Base-by-base conservation (phyloP, 331 rosid species). In the Pyracantha coccinea region DNA sequence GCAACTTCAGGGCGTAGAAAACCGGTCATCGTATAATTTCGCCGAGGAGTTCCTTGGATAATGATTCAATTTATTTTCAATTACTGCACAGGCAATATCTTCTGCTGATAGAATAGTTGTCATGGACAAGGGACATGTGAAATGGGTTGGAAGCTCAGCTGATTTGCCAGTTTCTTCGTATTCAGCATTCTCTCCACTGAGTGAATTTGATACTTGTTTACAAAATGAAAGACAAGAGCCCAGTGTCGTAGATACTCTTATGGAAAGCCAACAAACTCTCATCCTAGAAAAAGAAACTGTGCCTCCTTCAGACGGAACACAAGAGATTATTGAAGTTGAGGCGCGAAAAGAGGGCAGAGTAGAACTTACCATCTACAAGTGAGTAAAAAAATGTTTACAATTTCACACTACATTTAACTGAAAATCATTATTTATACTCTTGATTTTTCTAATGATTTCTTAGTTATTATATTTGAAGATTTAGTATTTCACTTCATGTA, bases 321-420 rank as follows among this genome's bases (percentile, higher is more conserved):
- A 88, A 62, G 91, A 86, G 79, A 80, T 85, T 64, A 70, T 83
- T 78, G 92, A 90, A 86, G 89, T 69, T 83, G 98, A 94, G 88
- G 77, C 29, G 15, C 93, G 98, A 82, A 94, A 87, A 82, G 93
- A 87, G 80, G 98, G 98, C 54, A 88, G 85, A 82, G 98, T 94
- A 60, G 96, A 94, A 76, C 72, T 88, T 61, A 79, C 85, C 60
- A 96, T 94, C 25, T 94, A 91, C 81, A 87, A 86, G 98, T 93
- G 83, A 81, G 98, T 84, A 81, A 24, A 71, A 77, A 38, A 44
- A 44, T 4, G 16, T 44, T 44, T 44, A 44, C 50, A 44, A 44
- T 44, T 44, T 44, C 50, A 44, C 47, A 41, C 2, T 41, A 41
- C 15, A 41, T 41, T 11, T 41, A 31, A 58, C 4, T 58, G 64